Percentiles rank a stretch among this genome's conserved stretches.
Conservation (phyloP, 306 rosid species). For the Begonia loranthoides region DNA sequence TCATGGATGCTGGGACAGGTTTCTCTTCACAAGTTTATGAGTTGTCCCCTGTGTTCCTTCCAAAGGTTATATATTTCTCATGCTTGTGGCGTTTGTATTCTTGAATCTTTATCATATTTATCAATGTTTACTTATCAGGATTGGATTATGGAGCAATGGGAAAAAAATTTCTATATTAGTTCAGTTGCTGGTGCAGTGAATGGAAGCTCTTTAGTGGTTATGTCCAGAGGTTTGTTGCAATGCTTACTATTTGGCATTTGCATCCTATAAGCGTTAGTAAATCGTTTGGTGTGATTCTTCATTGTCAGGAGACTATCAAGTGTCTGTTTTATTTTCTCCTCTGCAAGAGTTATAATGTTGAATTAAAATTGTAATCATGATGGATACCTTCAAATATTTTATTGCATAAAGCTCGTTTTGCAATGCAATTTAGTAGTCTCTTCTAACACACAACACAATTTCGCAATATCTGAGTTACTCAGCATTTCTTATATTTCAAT, state of each 20-base stretch:
- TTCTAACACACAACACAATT: too few relatives aligned
- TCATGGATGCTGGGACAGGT: conserved; percentile 94
- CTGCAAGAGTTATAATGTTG: too few relatives aligned
- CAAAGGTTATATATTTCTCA: conserved; percentile 39
- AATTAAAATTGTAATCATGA: too few relatives aligned
- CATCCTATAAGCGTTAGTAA: too few relatives aligned
- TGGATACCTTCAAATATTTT: too few relatives aligned
- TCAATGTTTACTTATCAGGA: conserved; percentile 39
- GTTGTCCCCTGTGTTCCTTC: conserved; percentile 67
- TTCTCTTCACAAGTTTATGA: conserved; percentile 83
- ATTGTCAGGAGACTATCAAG: too few relatives aligned
- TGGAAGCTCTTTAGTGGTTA: conserved; percentile 90
- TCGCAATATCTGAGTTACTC: too few relatives aligned
- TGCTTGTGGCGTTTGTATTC: conserved; percentile 3
- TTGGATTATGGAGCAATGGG: conserved; percentile 99
- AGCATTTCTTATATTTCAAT: too few relatives aligned
- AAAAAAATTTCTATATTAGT: conserved; percentile 81
- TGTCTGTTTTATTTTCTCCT: too few relatives aligned
- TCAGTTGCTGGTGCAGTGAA: conserved; percentile 78
- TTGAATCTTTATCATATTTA: conserved; percentile 1
- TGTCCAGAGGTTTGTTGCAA: conserved; percentile 74
- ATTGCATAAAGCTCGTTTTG: too few relatives aligned
- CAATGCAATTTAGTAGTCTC: too few relatives aligned
- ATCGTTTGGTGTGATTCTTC: too few relatives aligned
- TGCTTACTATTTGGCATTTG: neutral